Evolutionary conservation across 371 early-diverging fungal species (phyloP).

Genomic region (Lichtheimia corymbifera): DNA sequence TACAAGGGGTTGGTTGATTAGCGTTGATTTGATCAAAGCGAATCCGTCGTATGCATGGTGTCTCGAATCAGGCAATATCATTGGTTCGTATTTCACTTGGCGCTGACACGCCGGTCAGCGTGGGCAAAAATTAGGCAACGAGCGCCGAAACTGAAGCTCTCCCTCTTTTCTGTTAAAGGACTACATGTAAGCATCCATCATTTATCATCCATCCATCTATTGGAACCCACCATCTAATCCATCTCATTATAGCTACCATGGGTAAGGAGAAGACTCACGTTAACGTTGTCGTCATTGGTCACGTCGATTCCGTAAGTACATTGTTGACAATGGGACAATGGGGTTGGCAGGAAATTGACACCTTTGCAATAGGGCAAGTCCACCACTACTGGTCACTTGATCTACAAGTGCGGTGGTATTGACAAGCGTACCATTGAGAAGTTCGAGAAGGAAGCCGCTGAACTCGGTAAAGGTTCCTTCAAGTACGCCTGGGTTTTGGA

Average conservation of each 20-base stretch:
- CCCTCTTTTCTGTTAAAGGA: slow-evolving; percentile 6
- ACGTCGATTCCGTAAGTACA: slow-evolving; percentile 99
- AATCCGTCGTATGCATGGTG: background rate
- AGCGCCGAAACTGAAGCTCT: background rate
- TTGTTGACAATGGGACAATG: slow-evolving; percentile 72
- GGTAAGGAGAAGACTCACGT: slow-evolving; percentile 95
- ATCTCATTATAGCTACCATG: slow-evolving; percentile 54
- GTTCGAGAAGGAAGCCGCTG: slow-evolving; percentile 98
- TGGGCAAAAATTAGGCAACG: background rate
- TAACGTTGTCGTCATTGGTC: slow-evolving; percentile 99
- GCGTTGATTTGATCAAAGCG: background rate
- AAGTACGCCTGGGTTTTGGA: slow-evolving; percentile 96
- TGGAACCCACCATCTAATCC: slow-evolving; percentile 1
- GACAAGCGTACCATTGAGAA: slow-evolving; percentile 99
- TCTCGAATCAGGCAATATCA: no score
- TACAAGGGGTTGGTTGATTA: background rate
- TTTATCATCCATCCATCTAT: slow-evolving; percentile 9
- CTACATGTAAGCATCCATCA: slow-evolving; percentile 7
- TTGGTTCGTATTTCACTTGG: background rate
- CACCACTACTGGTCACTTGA: slow-evolving; percentile 85
- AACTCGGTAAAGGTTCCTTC: slow-evolving; percentile 98
- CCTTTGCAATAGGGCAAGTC: slow-evolving; percentile 28
- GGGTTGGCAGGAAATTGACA: background rate
- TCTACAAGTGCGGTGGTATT: slow-evolving; percentile 98
- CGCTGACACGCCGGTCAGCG: background rate